These are phyloP conservation scores for Prunus padus DNA, from an alignment of 306 rosid species.

Conservation along the genomic window DNA sequence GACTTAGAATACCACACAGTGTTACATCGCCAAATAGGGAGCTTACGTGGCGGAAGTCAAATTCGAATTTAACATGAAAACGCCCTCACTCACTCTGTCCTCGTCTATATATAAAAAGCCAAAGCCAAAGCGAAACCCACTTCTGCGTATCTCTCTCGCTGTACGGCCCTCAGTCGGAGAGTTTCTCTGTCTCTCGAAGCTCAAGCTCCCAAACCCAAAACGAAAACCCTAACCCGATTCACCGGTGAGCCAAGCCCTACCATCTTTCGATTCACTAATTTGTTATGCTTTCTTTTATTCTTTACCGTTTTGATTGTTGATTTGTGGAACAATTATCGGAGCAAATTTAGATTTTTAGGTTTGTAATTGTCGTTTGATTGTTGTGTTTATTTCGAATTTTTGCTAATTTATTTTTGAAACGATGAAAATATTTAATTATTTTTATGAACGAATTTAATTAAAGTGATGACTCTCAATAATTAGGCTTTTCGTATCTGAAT, in stretches of 20 bases:
- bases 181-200: not conserved
- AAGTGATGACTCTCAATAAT: not conserved
- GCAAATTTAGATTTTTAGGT: not conserved
- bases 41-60: constrained; percentile 5
- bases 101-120: not conserved
- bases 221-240: constrained; percentile 12
- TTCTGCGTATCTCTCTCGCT: not conserved
- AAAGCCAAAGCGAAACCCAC: not conserved
- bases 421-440: not conserved
- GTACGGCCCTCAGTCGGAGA: not conserved
- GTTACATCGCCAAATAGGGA: not conserved
- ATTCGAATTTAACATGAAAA: not conserved
- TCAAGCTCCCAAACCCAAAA: not conserved
- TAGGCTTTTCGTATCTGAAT: not conserved
- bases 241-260: constrained; percentile 6
- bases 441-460: not conserved
- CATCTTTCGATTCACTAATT: not conserved
- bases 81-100: not conserved
- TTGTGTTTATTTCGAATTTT: not conserved
- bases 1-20: too few relatives aligned
- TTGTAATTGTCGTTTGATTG: not conserved
- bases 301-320: not conserved
- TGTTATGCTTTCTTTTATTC: not conserved
- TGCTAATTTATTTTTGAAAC: not conserved
- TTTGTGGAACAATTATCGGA: not conserved